Evolutionary conservation across 1,284 basidiomycete genomes (phyloP).

Genomic region (Vanrija humicola): DNA sequence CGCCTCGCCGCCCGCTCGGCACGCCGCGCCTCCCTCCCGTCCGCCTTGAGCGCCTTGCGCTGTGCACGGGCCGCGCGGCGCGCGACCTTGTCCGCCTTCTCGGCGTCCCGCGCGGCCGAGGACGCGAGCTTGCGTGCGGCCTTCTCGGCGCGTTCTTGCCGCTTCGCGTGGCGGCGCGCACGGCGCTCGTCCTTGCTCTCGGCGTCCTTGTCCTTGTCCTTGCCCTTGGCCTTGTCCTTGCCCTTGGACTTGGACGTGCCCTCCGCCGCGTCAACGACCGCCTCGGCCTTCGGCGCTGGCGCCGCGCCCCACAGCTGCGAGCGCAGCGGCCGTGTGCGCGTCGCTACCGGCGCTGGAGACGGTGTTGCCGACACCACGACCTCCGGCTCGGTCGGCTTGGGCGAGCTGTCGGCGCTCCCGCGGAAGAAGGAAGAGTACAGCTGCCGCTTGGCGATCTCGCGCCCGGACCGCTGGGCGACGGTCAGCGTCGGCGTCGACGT

Average conservation of each 20-base stretch:
- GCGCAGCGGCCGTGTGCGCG: neutral
- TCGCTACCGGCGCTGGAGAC: neutral
- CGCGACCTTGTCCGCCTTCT: slow-evolving; percentile 16
- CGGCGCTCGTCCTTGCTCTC: slow-evolving; percentile 6
- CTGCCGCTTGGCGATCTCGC: slow-evolving; percentile 66
- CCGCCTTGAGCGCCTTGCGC: slow-evolving; percentile 16
- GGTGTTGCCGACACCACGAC: slow-evolving; percentile 1
- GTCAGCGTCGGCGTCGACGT: slow-evolving; percentile 46
- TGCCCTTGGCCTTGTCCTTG: neutral
- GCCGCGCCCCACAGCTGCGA: neutral
- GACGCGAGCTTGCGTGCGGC: slow-evolving; percentile 28
- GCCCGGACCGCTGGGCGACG: slow-evolving; percentile 64
- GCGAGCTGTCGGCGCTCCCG: slow-evolving; percentile 56
- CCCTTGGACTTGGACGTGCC: no score
- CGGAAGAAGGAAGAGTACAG: slow-evolving; percentile 78
- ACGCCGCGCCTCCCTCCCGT: slow-evolving; percentile 10
- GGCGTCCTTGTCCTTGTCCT: neutral
- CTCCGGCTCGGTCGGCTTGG: slow-evolving; percentile 11
- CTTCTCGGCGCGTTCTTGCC: neutral
- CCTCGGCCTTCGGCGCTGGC: neutral
- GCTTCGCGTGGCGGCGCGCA: slow-evolving; percentile 3
- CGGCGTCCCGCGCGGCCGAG: slow-evolving; percentile 14
- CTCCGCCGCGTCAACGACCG: no score
- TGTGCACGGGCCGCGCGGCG: slow-evolving; percentile 3
- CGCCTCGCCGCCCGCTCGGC: slow-evolving; percentile 1